Base-by-base conservation (phyloP, 2,329 filamentous ascomycete genomes). In the Monosporascus ibericus region DNA sequence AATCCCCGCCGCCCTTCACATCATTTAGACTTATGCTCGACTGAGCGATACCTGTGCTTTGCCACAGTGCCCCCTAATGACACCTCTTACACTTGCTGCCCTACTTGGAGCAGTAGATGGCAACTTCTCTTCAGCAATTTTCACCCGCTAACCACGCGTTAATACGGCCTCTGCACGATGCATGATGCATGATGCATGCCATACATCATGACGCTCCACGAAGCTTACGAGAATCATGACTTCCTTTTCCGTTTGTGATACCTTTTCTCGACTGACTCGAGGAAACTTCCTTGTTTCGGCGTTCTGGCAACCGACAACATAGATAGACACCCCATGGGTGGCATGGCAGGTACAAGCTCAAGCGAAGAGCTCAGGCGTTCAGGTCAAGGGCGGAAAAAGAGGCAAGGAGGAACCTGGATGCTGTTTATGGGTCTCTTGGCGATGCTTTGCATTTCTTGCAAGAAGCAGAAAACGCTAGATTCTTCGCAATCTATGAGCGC, bases 121-220 rank as follows among this genome's bases (percentile, higher is more conserved):
- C 47, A 49, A 47, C 50, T 30, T 42, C 38, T 18, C 38, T 3
- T n/a, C 38, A 18, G 11, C n/a, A 46, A 27, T 6, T 25, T 22
- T 24, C 42, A 30, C 14, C 24, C 42, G 42, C 42, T 46, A 46
- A 46, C n/a, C 49, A 44, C 50, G 52, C 50, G 51, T 47, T 61
- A 58, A 60, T 60, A 58, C 51, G 44, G 49, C 46, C 40, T 42
- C 27, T 47, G 47, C 51, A 42, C 24, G 48, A 49, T 46, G 30
- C 27, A 30, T 11, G 27, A 30, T 11, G 27, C 27, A 11, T 11
- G 27, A 27, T 25, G 42, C 22, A 46, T n/a, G 42, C 42, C 42
- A 46, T 6, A 18, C 39, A 42, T 63, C 51, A 68, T 57, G 63
- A 67, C 50, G 56, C 57, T 58, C 58, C 52, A 67, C 53, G 65